Evolutionary conservation across 2,329 filamentous ascomycete species (phyloP), one percentile per base, ranked within the genome.

Genomic region (Arthrinium phaeospermum): DNA sequence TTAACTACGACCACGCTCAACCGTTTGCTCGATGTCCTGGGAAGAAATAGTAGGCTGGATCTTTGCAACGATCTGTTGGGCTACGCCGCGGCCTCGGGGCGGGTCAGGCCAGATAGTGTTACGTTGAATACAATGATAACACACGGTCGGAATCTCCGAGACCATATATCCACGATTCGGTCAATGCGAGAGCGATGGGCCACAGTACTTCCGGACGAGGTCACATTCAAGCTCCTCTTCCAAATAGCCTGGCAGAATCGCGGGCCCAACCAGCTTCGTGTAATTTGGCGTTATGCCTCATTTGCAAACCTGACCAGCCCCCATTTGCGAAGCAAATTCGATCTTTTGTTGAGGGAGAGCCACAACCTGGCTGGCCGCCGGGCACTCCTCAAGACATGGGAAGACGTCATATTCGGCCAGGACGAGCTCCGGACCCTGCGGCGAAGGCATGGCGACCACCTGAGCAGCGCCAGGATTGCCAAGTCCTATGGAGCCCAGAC

Each of bases 71-170:
- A 75, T 19, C 71, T 81, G 27, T 45, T 80, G 16, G 72, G 75
- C 12, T 64, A 74, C 1, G 71, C 77, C 16, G 53, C 71, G 24
- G 22, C 24, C 12, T 51, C 44, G 19, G 14, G 47, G 19, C 72
- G 73, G 13, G 70, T 71, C n/a, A 53, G 45, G 4, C 76, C 77
- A 0, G 73, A 77, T 49, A 70, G 67, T 3, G 73, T 75, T 71
- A 77, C 79, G 22, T 72, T 81, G 22, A 81, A 80, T 70, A 80
- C 76, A 22, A 75, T 81, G 71, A 72, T 81, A 12, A 77, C 75
- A 14, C 79, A 80, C 70, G 64, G 70, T 44, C 72, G 68, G 27
- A 68, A n/a, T 3, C 71, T 77, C 8, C 49, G 68, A 22, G 49
- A 70, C 19, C 73, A 75, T 41, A 69, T 78, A 19, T 68, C 7